These are phyloP conservation scores for Phytophthora pistaciae DNA, from an alignment of 352 stramenopile genomes.

Conservation along the genomic window DNA sequence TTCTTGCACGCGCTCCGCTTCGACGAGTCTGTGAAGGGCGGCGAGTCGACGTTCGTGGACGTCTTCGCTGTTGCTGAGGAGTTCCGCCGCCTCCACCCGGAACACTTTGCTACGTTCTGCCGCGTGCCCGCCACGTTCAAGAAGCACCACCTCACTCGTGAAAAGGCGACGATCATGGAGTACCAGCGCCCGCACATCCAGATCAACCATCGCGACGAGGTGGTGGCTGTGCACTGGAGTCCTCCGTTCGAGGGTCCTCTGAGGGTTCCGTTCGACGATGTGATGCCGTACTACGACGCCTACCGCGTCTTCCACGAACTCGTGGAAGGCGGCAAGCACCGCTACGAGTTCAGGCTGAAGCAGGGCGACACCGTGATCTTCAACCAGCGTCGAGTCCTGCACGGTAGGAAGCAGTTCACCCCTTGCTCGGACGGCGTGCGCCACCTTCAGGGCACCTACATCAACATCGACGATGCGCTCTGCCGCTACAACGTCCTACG, in stretches of 20 bases:
- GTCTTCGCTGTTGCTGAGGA: constrained; percentile 81
- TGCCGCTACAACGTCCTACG: constrained; percentile 85
- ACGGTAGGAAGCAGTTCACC: constrained; percentile 82
- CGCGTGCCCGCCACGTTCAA: constrained; percentile 94
- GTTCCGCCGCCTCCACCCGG: constrained; percentile 66
- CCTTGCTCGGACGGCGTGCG: constrained; percentile 74
- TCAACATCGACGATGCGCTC: constrained; percentile 91
- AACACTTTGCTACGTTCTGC: constrained; percentile 82
- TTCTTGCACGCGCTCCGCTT: constrained; percentile 94
- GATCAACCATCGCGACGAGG: constrained; percentile 82
- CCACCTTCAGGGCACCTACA: constrained; percentile 87
- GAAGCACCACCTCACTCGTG: constrained; percentile 93
- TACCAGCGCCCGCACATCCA: constrained; percentile 96
- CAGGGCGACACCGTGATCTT: constrained; percentile 88
- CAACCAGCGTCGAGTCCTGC: constrained; percentile 85
- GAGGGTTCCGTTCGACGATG: constrained; percentile 76
- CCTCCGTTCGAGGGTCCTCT: constrained; percentile 96
- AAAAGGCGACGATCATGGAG: constrained; percentile 91
- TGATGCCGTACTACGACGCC: constrained; percentile 83
- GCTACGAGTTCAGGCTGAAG: constrained; percentile 82
- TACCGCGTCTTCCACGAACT: constrained; percentile 86
- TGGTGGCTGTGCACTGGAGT: constrained; percentile 94
- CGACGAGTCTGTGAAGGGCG: constrained; percentile 83
- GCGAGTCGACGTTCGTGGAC: constrained; percentile 89
- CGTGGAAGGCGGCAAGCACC: constrained; percentile 75